These are phyloP conservation scores for Gomphus bonarii DNA, from an alignment of 1,284 basidiomycete species.

Conservation along the genomic window DNA sequence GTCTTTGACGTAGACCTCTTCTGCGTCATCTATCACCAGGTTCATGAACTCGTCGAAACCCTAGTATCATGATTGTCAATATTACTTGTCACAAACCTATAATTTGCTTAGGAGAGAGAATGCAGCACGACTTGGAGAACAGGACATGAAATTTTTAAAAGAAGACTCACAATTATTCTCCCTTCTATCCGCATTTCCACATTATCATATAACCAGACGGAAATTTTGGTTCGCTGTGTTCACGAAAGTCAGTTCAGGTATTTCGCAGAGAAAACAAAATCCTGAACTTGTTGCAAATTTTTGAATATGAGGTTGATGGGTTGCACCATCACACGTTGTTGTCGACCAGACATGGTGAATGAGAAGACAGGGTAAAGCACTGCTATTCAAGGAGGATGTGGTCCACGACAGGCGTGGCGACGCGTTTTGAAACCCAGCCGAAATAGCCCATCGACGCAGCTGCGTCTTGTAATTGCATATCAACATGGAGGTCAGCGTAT, in stretches of 20 bases:
- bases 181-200: constrained; percentile 96
- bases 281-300: constrained; percentile 77
- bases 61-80: constrained; percentile 30
- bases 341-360: constrained; percentile 77
- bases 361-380: constrained; percentile 18
- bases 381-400: constrained; percentile 8
- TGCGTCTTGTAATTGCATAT: background rate
- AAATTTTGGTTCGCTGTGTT: constrained; percentile 70
- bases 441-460: background rate
- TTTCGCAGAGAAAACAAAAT: background rate
- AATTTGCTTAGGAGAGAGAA: background rate
- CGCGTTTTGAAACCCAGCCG: constrained; percentile 11
- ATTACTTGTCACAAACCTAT: background rate
- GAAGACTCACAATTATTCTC: constrained; percentile 70
- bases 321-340: constrained; percentile 95
- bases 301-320: constrained; percentile 99
- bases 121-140: background rate
- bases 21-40: constrained; percentile 90
- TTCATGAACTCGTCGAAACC: constrained; percentile 99
- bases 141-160: background rate
- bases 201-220: constrained; percentile 97
- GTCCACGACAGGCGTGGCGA: constrained; percentile 2
- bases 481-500: constrained; percentile 3
- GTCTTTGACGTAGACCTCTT: constrained; percentile 86
- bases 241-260: constrained; percentile 1